Evolutionary conservation across 2,329 filamentous ascomycete species (phyloP).

Genomic region (Ceratocystis variospora): DNA sequence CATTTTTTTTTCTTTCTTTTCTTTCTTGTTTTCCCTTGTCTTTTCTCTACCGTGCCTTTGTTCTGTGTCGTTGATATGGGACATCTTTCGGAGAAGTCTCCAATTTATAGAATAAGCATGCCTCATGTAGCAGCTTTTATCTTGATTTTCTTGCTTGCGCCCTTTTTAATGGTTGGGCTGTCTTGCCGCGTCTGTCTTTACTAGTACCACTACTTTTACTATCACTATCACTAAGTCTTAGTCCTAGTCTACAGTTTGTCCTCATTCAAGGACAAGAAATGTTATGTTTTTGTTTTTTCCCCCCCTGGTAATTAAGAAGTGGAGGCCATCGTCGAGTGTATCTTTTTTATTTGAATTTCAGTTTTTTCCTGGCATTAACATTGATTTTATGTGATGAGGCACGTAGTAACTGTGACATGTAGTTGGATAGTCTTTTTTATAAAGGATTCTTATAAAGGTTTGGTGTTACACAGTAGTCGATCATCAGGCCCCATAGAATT

Average conservation of each 20-base stretch:
- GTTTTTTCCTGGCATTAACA: background rate
- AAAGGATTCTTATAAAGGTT: background rate
- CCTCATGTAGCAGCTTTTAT: slow-evolving; percentile 1
- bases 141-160: slow-evolving; percentile 3
- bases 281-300: background rate
- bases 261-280: slow-evolving; percentile 1
- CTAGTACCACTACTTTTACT: background rate
- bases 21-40: background rate
- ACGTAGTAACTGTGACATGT: background rate
- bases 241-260: slow-evolving; percentile 4
- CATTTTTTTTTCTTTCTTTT: background rate
- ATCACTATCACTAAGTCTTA: background rate
- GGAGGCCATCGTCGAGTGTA: background rate
- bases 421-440: background rate
- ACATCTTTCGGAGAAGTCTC: background rate
- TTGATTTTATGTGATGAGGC: too few species aligned
- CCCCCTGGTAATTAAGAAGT: background rate
- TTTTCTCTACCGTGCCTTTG: background rate
- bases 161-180: background rate
- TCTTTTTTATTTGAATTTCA: background rate
- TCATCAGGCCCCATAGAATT: background rate
- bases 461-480: background rate
- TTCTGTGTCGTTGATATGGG: background rate
- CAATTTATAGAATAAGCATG: slow-evolving; percentile 7
- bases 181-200: background rate